Evolutionary conservation across 2,329 filamentous ascomycete genomes (phyloP).

Genomic region (Paramyrothecium sp.): DNA sequence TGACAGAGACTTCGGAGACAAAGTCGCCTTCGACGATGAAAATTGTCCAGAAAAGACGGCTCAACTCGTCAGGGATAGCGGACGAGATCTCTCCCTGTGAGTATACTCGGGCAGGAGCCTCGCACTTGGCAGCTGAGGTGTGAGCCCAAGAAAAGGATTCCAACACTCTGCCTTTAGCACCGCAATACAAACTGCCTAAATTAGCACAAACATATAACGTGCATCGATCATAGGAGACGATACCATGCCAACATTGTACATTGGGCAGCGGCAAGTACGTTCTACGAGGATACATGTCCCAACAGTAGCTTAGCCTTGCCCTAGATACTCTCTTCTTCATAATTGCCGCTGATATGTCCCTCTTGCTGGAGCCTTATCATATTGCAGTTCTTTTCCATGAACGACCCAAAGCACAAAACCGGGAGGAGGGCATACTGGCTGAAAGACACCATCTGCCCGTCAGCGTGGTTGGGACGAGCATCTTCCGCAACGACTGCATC

Average conservation of each 20-base stretch:
- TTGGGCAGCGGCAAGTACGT: conserved; percentile 18
- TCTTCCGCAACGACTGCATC: background rate
- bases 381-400: background rate
- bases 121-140: conserved; percentile 23
- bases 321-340: background rate
- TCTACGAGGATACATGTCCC: conserved; percentile 16
- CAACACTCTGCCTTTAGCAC: conserved; percentile 16
- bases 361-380: background rate
- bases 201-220: background rate
- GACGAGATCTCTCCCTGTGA: background rate
- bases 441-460: background rate
- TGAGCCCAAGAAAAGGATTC: conserved; percentile 23
- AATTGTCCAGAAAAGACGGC: conserved; percentile 24
- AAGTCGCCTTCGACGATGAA: conserved; percentile 29
- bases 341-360: no score
- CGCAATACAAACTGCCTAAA: conserved; percentile 23
- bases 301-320: background rate
- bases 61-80: conserved; percentile 16
- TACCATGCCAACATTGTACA: conserved; percentile 25
- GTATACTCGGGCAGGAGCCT: conserved; percentile 15
- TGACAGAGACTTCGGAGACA: conserved; percentile 23
- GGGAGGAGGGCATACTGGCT: background rate
- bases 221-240: background rate
- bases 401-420: background rate
- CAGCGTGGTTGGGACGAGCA: background rate